A percentile compares a stretch with the other conserved stretches of the same genome.
Evolutionary conservation across 2,329 filamentous ascomycete genomes (phyloP).

Genomic region (Verticillium tricorpus): DNA sequence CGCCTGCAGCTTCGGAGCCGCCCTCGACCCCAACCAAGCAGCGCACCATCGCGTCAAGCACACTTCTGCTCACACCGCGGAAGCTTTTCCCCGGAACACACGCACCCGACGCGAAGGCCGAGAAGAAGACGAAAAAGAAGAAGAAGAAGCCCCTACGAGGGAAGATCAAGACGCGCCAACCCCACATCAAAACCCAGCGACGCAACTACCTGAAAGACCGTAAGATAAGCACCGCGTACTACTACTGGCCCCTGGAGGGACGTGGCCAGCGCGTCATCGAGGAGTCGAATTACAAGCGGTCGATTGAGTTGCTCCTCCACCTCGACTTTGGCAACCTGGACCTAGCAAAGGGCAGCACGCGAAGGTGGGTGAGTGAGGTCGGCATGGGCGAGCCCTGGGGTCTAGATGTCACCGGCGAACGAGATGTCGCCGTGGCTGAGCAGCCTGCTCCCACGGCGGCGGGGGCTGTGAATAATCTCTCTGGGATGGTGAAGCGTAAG

Average conservation of each 20-base stretch:
- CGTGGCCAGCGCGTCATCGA: slow-evolving; percentile 61
- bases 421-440: slow-evolving; percentile 17
- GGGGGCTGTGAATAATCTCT: slow-evolving; percentile 39
- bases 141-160: slow-evolving; percentile 50
- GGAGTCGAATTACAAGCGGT: slow-evolving; percentile 61
- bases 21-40: slow-evolving; percentile 28
- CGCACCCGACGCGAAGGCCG: slow-evolving; percentile 18
- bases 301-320: slow-evolving; percentile 64
- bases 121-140: slow-evolving; percentile 35
- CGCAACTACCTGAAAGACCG: slow-evolving; percentile 44
- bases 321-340: slow-evolving; percentile 67
- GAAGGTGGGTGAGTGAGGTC: slow-evolving; percentile 66
- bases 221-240: slow-evolving; percentile 55
- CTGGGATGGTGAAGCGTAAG: slow-evolving; percentile 44
- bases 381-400: slow-evolving; percentile 51
- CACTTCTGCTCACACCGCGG: slow-evolving; percentile 26
- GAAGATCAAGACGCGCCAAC: slow-evolving; percentile 57
- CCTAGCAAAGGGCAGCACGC: slow-evolving; percentile 60
- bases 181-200: slow-evolving; percentile 57
- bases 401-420: slow-evolving; percentile 40
- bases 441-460: slow-evolving; percentile 6
- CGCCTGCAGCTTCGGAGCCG: slow-evolving; percentile 9
- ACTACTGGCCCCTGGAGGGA: slow-evolving; percentile 58
- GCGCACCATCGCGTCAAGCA: slow-evolving; percentile 16
- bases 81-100: slow-evolving; percentile 21